phyloP scores from a whole-genome alignment of 2,329 filamentous ascomycete genomes.

The Zymoseptoria brevis region DNA sequence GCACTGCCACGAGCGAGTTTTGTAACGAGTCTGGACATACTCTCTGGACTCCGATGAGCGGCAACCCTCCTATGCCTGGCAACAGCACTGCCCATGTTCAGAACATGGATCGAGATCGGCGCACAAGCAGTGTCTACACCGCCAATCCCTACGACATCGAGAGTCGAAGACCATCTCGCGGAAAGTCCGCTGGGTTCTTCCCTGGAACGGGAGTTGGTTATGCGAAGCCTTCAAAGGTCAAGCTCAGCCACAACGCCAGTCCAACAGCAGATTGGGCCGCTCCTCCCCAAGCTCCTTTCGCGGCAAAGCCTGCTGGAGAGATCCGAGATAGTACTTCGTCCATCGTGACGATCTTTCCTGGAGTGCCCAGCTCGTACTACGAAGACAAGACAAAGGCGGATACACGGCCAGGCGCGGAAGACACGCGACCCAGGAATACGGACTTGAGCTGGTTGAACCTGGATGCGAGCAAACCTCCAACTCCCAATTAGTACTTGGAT shows the following conservation, averaged over 20 bases:
- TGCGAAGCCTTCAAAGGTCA: slow-evolving; percentile 19
- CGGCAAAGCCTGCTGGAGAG: slow-evolving; percentile 10
- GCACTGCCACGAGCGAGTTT: slow-evolving; percentile 26
- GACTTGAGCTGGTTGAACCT: slow-evolving; percentile 81
- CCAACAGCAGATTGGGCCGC: slow-evolving; percentile 20
- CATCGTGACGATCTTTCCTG: slow-evolving; percentile 31
- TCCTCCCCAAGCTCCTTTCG: slow-evolving; percentile 11
- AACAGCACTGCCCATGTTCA: neutral
- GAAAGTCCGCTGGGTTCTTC: slow-evolving; percentile 46
- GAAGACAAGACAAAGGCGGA: slow-evolving; percentile 21
- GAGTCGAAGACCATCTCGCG: slow-evolving; percentile 36
- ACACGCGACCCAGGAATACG: slow-evolving; percentile 10
- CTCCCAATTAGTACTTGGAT: neutral
- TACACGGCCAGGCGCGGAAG: slow-evolving; percentile 38
- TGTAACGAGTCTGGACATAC: slow-evolving; percentile 24
- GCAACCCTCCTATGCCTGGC: slow-evolving; percentile 9
- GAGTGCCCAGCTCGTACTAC: slow-evolving; percentile 21
- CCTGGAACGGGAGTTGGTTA: slow-evolving; percentile 26
- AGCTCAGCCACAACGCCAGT: slow-evolving; percentile 18
- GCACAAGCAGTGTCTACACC: slow-evolving; percentile 39
- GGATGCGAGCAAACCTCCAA: slow-evolving; percentile 23
- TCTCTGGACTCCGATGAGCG: slow-evolving; percentile 27
- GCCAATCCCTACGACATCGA: slow-evolving; percentile 37
- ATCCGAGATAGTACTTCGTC: slow-evolving; percentile 24
- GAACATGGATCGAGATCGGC: slow-evolving; percentile 22